These are phyloP conservation scores for Ichthyophthirius multifiliis DNA, from an alignment of 169 alveolate genomes.

Conservation along the genomic window DNA sequence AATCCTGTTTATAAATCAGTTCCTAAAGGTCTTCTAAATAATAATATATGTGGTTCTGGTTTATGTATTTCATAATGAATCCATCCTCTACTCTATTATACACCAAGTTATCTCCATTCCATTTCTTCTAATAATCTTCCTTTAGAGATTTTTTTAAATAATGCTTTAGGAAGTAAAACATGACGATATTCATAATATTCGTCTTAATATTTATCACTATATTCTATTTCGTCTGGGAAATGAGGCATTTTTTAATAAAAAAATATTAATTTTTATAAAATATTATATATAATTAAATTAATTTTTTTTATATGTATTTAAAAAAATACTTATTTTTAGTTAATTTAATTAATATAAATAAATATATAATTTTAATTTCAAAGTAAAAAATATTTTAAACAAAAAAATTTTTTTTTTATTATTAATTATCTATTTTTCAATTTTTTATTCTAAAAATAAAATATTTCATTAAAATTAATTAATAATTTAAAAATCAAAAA, in stretches of 20 bases:
- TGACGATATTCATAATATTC: conserved; percentile 86
- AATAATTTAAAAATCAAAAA: too few relatives aligned
- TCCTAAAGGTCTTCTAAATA: conserved; percentile 90
- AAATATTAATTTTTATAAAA: too few relatives aligned
- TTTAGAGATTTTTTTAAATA: conserved; percentile 55
- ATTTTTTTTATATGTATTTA: too few relatives aligned
- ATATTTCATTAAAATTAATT: too few relatives aligned
- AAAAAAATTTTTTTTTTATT: too few relatives aligned
- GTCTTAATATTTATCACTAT: conserved; percentile 88
- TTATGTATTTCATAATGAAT: conserved; percentile 83
- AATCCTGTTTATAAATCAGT: conserved; percentile 90
- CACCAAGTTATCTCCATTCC: conserved; percentile 84
- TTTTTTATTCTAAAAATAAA: too few relatives aligned
- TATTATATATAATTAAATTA: too few relatives aligned
- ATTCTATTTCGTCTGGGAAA: conserved; percentile 86
- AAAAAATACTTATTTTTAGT: too few relatives aligned
- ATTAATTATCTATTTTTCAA: too few relatives aligned
- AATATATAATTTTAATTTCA: too few relatives aligned
- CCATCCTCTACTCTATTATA: conserved; percentile 83
- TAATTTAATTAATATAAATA: too few relatives aligned
- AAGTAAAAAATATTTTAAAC: too few relatives aligned
- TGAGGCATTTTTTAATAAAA: conserved; percentile 75
- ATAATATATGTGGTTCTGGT: conserved; percentile 92
- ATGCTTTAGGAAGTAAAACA: conserved; percentile 75
- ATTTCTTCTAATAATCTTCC: conserved; percentile 52